A percentile compares a stretch with the other conserved stretches of the same genome.
phyloP scores from a whole-genome alignment of 2,329 filamentous ascomycete species.

The Trichoderma pleuroti region DNA sequence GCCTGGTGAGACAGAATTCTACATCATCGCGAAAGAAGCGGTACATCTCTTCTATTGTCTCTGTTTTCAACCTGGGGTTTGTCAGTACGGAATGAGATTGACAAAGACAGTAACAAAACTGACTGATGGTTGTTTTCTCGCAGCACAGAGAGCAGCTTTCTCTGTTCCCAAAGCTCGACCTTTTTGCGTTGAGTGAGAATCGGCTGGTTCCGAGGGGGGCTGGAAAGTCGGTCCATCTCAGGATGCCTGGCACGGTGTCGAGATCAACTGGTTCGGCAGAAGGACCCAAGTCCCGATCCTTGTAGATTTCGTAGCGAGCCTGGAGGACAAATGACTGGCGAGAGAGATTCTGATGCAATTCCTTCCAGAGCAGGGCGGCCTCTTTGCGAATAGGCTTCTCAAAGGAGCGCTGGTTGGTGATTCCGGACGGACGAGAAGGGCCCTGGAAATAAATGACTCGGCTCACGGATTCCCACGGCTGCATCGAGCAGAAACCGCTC shows the following conservation, averaged over 20 bases:
- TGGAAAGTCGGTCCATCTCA: conserved; percentile 59
- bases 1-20: conserved; percentile 51
- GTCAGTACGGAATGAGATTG: neutral
- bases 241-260: conserved; percentile 43
- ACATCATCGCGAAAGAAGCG: conserved; percentile 52
- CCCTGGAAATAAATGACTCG: conserved; percentile 55
- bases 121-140: conserved; percentile 53
- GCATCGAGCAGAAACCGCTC: conserved; percentile 56
- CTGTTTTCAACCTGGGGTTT: conserved; percentile 47
- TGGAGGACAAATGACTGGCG: conserved; percentile 58
- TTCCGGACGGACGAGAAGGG: conserved; percentile 42
- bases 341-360: conserved; percentile 51
- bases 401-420: conserved; percentile 41
- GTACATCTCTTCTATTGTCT: conserved; percentile 52
- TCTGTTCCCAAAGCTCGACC: conserved; percentile 54
- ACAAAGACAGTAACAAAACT: conserved; percentile 16
- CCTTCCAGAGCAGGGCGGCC: conserved; percentile 44
- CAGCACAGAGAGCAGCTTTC: conserved; percentile 46
- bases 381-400: conserved; percentile 40
- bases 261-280: conserved; percentile 35
- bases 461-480: conserved; percentile 46
- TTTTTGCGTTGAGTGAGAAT: conserved; percentile 51
- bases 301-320: conserved; percentile 51
- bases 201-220: conserved; percentile 48
- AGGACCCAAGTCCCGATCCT: conserved; percentile 45